These are phyloP conservation scores for Aspergillus ellipticus DNA, from an alignment of 495 filamentous ascomycete species.

Conservation along the genomic window DNA sequence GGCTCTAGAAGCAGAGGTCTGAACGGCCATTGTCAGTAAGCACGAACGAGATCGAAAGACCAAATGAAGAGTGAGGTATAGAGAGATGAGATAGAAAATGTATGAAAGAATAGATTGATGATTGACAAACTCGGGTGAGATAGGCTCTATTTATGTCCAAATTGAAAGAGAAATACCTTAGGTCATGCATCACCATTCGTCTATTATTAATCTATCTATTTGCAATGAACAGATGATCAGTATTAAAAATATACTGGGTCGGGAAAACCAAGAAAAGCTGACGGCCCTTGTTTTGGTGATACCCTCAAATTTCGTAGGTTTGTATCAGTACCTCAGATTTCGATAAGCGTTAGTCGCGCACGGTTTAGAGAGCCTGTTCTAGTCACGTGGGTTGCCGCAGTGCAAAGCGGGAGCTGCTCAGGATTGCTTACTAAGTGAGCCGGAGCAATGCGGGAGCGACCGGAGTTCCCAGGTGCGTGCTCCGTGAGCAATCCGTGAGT, in stretches of 20 bases:
- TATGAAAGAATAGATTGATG: constrained; percentile 1
- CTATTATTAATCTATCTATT: constrained; percentile 4
- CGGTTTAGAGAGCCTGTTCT: constrained; percentile 1
- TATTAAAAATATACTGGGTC: not conserved
- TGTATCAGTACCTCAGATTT: no score
- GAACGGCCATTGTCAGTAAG: constrained; percentile 1
- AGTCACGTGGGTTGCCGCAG: constrained; percentile 3
- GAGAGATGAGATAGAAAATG: constrained; percentile 2
- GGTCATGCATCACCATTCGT: not conserved
- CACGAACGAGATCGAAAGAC: constrained; percentile 1
- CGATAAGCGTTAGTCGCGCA: constrained; percentile 2
- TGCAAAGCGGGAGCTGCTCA: constrained; percentile 1
- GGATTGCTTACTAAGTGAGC: not conserved
- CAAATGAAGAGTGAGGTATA: constrained; percentile 2
- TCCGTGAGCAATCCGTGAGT: constrained; percentile 3
- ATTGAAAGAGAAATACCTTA: constrained; percentile 6
- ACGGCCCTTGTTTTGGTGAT: constrained; percentile 2
- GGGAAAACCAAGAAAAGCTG: not conserved
- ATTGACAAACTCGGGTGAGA: constrained; percentile 1
- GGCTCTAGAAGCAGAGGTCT: not conserved
- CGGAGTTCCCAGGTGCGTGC: constrained; percentile 3
- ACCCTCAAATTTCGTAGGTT: constrained; percentile 3
- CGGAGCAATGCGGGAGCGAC: constrained; percentile 1
- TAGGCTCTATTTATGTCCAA: no score
- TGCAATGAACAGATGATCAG: not conserved